Percentiles rank a stretch among this genome's conserved stretches.
These are phyloP conservation scores for Macadamia integrifolia DNA, from an alignment of 164 flowering plant species.

Conservation along the genomic window DNA sequence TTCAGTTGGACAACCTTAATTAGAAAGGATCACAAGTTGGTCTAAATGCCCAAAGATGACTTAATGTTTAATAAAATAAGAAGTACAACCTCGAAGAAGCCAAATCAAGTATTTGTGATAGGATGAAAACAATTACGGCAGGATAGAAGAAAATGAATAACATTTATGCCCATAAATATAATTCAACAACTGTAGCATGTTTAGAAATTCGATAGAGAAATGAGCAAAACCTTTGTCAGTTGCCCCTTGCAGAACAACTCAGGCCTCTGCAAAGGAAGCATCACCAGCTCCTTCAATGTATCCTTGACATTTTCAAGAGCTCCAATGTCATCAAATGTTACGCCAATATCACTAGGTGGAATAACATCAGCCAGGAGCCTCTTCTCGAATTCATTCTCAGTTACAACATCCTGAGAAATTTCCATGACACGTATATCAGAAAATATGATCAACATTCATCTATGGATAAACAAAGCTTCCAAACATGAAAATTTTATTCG, in stretches of 20 bases:
- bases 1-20: too few species aligned
- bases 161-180: not conserved
- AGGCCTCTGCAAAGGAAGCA: conserved; percentile 91
- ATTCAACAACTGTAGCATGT: not conserved
- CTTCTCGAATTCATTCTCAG: conserved; percentile 92
- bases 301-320: conserved; percentile 89
- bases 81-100: not conserved
- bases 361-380: conserved; percentile 83
- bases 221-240: conserved; percentile 56
- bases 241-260: conserved; percentile 91
- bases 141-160: not conserved
- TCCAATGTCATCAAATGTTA: conserved; percentile 88
- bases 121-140: not conserved
- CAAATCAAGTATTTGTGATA: not conserved
- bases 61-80: too few species aligned
- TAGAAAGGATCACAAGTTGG: too few species aligned
- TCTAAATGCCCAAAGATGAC: too few species aligned
- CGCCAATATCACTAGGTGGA: conserved; percentile 86
- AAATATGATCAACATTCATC: not conserved
- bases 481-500: not conserved
- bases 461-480: not conserved
- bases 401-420: conserved; percentile 62
- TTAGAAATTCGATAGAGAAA: conserved; percentile 1
- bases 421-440: not conserved
- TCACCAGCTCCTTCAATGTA: conserved; percentile 83